Conservation (phyloP, 768 basidiomycete species). For the Boletus rubescentipes region DNA sequence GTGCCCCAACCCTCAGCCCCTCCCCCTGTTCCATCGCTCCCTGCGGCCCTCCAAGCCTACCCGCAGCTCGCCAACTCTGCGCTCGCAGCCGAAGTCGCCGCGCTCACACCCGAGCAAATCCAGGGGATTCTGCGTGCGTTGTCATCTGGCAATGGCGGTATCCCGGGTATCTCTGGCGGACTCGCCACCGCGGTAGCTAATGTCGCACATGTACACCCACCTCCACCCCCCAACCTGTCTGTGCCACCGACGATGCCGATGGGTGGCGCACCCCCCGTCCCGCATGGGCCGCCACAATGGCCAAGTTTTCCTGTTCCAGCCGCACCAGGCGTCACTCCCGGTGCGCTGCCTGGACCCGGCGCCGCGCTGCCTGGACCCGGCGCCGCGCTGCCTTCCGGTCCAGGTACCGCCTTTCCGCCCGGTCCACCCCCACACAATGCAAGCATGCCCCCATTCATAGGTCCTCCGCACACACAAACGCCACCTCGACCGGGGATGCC, state of each 20-base stretch:
- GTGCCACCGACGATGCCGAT: conserved; percentile 11
- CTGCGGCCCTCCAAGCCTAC: conserved; percentile 29
- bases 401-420: conserved; percentile 3
- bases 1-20: conserved; percentile 15
- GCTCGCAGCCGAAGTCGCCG: conserved; percentile 69
- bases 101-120: conserved; percentile 75
- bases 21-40: conserved; percentile 15
- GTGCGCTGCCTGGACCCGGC: conserved; percentile 7
- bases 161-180: conserved; percentile 30
- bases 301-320: conserved; percentile 27
- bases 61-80: conserved; percentile 45
- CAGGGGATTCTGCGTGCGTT: conserved; percentile 64
- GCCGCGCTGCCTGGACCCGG: neutral
- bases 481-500: conserved; percentile 27
- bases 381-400: neutral
- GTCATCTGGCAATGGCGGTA: conserved; percentile 39
- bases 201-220: conserved; percentile 12
- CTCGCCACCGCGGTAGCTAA: conserved; percentile 27
- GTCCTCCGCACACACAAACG: conserved; percentile 14
- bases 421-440: conserved; percentile 2
- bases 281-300: conserved; percentile 22
- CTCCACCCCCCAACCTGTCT: conserved; percentile 8
- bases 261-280: conserved; percentile 1
- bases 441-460: conserved; percentile 14
- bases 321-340: conserved; percentile 3